Percentiles rank a stretch among this genome's conserved stretches.
phyloP scores from a whole-genome alignment of 1,139 yeast species.

The Lodderomyces margitis region DNA sequence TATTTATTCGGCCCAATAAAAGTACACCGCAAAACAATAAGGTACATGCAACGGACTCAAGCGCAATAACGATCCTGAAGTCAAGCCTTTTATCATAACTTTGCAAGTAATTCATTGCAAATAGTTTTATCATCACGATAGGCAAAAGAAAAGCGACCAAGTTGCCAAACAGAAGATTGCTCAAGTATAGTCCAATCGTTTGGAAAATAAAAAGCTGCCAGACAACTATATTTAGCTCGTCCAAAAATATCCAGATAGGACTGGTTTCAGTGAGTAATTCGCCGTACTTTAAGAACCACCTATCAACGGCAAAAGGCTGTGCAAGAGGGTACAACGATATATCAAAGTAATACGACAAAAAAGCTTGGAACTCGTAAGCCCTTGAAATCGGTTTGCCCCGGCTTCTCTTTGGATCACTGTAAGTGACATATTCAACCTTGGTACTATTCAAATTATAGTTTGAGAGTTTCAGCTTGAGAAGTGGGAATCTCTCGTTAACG shows the following conservation, averaged over 20 bases:
- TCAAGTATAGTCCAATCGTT: constrained; percentile 4
- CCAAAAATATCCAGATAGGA: constrained; percentile 11
- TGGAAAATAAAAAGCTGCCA: constrained; percentile 13
- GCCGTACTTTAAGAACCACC: constrained; percentile 16
- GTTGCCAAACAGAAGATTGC: not conserved
- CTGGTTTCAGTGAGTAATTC: constrained; percentile 13
- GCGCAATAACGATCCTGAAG: constrained; percentile 7
- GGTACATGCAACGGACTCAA: constrained; percentile 5
- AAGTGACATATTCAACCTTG: too few relatives aligned
- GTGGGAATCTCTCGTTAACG: constrained; percentile 12
- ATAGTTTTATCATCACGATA: constrained; percentile 14
- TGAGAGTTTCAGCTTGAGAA: constrained; percentile 13
- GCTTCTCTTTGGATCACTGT: not conserved
- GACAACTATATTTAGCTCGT: constrained; percentile 12
- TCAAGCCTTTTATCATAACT: constrained; percentile 7
- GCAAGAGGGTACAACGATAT: constrained; percentile 9
- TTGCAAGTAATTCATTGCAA: constrained; percentile 21
- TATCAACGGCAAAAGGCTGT: constrained; percentile 14
- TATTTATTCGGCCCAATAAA: constrained; percentile 2
- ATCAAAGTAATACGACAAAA: constrained; percentile 23
- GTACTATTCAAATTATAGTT: constrained; percentile 11
- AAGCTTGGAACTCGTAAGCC: constrained; percentile 18
- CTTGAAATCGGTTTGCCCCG: not conserved
- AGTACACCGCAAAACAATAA: not conserved
- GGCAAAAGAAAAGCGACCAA: constrained; percentile 9